Evolutionary conservation across 179 eudicot species (phyloP).

Genomic region (Actinidia polygama): DNA sequence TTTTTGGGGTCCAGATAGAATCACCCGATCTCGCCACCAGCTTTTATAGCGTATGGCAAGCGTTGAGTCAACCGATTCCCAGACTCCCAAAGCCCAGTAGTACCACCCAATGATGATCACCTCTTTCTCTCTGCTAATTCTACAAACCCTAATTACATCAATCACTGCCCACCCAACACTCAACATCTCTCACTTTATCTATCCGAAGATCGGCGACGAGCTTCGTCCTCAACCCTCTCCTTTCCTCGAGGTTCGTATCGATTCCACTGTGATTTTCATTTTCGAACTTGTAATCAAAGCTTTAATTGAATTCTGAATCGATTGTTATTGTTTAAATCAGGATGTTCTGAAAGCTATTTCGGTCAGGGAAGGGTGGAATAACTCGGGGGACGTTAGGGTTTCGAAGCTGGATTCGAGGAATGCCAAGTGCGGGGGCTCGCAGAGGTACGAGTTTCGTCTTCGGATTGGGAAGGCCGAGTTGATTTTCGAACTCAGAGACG

Average conservation of each 20-base stretch:
- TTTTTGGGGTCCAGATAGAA: too few relatives aligned
- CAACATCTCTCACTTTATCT: conserved; percentile 47
- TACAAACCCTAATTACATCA: conserved; percentile 9
- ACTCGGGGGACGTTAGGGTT: conserved; percentile 36
- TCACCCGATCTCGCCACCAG: neutral
- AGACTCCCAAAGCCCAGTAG: neutral
- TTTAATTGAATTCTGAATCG: neutral
- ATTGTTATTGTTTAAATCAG: conserved; percentile 26
- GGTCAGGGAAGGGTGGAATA: conserved; percentile 40
- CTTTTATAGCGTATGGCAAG: neutral
- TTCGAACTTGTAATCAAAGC: neutral
- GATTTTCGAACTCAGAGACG: conserved; percentile 37
- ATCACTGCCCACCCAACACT: conserved; percentile 22
- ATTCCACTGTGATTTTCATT: neutral
- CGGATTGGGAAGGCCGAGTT: conserved; percentile 39
- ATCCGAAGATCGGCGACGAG: conserved; percentile 32
- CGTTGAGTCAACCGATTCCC: neutral
- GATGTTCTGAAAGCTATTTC: conserved; percentile 49
- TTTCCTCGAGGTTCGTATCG: conserved; percentile 31
- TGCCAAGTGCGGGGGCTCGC: conserved; percentile 30
- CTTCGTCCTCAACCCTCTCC: conserved; percentile 32
- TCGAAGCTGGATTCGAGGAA: conserved; percentile 39
- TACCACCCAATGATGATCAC: neutral
- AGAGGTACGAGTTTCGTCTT: conserved; percentile 39
- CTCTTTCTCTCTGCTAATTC: conserved; percentile 16